phyloP scores from a whole-genome alignment of 495 filamentous ascomycete species.

The Pseudoneurospora amorphoporcata region DNA sequence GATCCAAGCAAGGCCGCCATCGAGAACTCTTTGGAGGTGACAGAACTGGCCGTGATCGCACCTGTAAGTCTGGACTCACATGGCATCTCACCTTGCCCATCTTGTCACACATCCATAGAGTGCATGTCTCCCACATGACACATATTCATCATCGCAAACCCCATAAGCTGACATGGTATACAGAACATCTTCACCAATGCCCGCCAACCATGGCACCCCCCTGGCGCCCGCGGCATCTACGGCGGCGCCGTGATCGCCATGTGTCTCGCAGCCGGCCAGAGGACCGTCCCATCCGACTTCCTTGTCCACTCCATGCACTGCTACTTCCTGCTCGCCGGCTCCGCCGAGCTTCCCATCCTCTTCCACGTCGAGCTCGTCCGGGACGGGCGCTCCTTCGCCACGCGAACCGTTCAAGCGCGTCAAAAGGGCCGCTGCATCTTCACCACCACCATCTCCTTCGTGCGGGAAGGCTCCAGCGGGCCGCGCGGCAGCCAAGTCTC shows the following conservation, averaged over 20 bases:
- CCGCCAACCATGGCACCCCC: conserved; percentile 79
- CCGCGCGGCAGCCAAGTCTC: conserved; percentile 38
- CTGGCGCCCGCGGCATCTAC: conserved; percentile 84
- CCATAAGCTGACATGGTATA: not conserved
- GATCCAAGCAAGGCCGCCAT: conserved; percentile 68
- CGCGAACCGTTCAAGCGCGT: conserved; percentile 87
- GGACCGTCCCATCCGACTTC: conserved; percentile 71
- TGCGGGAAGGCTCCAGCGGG: conserved; percentile 57
- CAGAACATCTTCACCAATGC: conserved; percentile 91
- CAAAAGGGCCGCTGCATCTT: conserved; percentile 88
- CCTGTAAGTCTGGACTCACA: conserved; percentile 43
- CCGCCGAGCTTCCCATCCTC: conserved; percentile 72
- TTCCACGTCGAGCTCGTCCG: conserved; percentile 88
- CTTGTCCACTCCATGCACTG: conserved; percentile 93
- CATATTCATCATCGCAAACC: not conserved
- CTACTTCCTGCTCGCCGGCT: conserved; percentile 92
- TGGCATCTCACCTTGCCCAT: not conserved
- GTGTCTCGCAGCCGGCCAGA: conserved; percentile 77
- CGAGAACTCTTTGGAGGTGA: conserved; percentile 82
- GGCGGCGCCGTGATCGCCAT: conserved; percentile 91
- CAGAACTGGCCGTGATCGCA: conserved; percentile 66
- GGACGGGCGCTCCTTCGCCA: conserved; percentile 82
- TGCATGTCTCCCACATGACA: not conserved
- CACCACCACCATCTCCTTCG: conserved; percentile 87
- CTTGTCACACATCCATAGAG: not conserved